Conservation (phyloP, 176 grass and related monocot species). For the Lolium rigidum region DNA sequence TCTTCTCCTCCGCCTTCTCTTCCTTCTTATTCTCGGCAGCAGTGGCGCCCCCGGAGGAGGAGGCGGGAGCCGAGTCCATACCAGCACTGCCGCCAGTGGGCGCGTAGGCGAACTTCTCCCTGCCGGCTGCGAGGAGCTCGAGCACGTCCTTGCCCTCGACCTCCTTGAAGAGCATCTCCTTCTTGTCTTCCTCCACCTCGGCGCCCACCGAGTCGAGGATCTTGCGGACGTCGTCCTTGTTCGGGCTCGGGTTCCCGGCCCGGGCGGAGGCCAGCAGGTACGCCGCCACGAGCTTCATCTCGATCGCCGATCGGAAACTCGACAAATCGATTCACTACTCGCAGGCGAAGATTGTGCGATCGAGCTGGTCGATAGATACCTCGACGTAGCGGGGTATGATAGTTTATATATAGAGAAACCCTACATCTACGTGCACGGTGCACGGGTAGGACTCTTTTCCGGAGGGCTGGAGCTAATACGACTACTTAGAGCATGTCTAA, state of each 20-base stretch:
- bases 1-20: background rate
- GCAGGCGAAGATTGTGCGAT: no score
- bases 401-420: no score
- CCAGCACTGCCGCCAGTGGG: background rate
- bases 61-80: background rate
- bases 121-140: conserved; percentile 19
- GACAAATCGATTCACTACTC: no score
- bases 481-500: no score
- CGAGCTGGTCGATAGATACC: no score
- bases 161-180: conserved; percentile 13
- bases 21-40: background rate
- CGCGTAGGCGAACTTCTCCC: conserved; percentile 20
- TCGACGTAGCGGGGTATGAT: no score
- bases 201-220: conserved; percentile 17
- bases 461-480: no score
- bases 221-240: conserved; percentile 15
- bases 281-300: background rate
- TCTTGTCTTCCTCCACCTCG: background rate
- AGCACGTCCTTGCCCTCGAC: conserved; percentile 11
- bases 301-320: no score
- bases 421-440: no score
- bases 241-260: background rate
- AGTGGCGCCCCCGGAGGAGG: background rate
- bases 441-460: no score
- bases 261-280: background rate